Base-by-base conservation (phyloP, 352 stramenopile species). In the Globisporangium iwayamae region DNA sequence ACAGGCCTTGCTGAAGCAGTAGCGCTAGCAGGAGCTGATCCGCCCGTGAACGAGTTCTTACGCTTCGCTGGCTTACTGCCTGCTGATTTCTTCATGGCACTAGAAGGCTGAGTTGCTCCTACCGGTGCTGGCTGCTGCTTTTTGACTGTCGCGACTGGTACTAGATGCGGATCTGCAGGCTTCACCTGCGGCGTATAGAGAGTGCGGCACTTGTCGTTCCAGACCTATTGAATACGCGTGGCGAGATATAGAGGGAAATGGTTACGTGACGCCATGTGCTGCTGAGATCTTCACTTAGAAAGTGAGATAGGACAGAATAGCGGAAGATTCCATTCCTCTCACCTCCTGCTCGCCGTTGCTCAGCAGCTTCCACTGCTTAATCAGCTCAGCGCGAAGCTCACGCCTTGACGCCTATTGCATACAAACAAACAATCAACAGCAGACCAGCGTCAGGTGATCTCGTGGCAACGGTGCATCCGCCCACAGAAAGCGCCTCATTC, bases 301-400 rank as follows among this genome's bases (percentile, higher is more conserved):
- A 41, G 25, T 5, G 28, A 60, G 5, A 41, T 14, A 45, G 56
- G 62, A 4, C 52, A 18, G 48, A 18, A 1, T 18, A 20, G 14
- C 7, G 41, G 6, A 34, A 51, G 2, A 41, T 3, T 38, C 34
- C 45, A 53, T 20, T 48, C 43, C 43, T 22, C 50, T 7, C 34
- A 80, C 75, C 56, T 73, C 67, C 30, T 79, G 66, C 48, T 83
- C 73, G 18, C 69, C 63, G 11, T 57, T 52, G 0, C 62, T 48
- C 63, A 83, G 53, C 3, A 45, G 41, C 9, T 68, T 60, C 76
- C 76, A 85, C 28, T 76, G 67, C 38, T 61, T 39, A 5, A 53
- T 38, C 38, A 79, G 48, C 2, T 62, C 34, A 13, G 30, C 43
- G 2, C 58, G 56, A 11, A 85, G 64, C 32, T 80, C 72, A 0